These are phyloP conservation scores for Avena eriantha DNA, from an alignment of 176 grass and related monocot species.

Conservation along the genomic window DNA sequence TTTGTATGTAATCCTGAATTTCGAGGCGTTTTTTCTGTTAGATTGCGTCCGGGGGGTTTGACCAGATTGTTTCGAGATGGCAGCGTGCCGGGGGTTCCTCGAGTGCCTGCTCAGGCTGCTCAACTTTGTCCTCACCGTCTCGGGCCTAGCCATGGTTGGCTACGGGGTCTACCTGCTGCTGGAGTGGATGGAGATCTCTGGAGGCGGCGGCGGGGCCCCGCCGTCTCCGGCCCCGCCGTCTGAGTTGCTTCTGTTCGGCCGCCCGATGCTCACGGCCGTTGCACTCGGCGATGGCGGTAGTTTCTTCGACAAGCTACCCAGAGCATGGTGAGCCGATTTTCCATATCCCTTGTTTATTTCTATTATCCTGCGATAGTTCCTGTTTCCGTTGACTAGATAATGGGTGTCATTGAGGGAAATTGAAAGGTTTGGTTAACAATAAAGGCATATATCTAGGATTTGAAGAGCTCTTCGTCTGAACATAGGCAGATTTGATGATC, in stretches of 20 bases:
- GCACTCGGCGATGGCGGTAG: constrained; percentile 54
- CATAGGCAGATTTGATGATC: background rate
- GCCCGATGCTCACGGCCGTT: constrained; percentile 69
- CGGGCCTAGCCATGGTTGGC: constrained; percentile 84
- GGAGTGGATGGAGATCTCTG: constrained; percentile 66
- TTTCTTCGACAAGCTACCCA: constrained; percentile 78
- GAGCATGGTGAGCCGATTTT: constrained; percentile 74
- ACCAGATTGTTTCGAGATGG: constrained; percentile 51
- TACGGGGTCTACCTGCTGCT: constrained; percentile 89
- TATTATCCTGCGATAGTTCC: background rate
- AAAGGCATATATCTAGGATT: background rate
- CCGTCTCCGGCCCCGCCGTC: constrained; percentile 24
- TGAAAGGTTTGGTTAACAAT: background rate
- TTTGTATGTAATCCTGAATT: constrained; percentile 17
- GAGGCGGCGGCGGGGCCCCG: constrained; percentile 26
- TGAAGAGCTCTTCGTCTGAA: background rate
- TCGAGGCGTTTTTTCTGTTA: constrained; percentile 15
- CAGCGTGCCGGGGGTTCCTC: constrained; percentile 83
- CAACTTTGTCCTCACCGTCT: constrained; percentile 80
- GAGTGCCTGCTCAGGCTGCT: constrained; percentile 90
- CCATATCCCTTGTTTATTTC: background rate
- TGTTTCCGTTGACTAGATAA: background rate
- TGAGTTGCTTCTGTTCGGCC: constrained; percentile 62
- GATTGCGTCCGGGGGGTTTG: constrained; percentile 27
- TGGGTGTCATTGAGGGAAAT: constrained; percentile 12